Base-by-base conservation (phyloP, 805 yeast species). In the Cyberlindnera xylosilytica region DNA sequence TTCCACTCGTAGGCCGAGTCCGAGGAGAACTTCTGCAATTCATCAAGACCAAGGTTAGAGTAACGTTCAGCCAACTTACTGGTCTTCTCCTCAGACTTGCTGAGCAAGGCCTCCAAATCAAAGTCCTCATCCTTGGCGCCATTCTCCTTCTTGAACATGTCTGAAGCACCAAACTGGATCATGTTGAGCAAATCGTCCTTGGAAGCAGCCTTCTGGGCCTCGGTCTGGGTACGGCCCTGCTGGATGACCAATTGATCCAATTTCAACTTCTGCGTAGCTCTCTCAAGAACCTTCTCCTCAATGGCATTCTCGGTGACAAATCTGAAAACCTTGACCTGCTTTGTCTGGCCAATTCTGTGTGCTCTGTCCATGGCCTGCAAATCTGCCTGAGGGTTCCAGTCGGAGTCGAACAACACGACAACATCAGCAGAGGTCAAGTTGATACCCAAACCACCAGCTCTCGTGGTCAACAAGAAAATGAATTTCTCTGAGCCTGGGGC, bases 381-480 rank as follows among this genome's bases (percentile, higher is more conserved):
- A 70, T 85, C 95, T 4, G 91, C 93, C 58, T 85, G 95, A 1
- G 95, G 95, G 52, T 85, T 85, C 95, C 95, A 85, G 61, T 85
- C 95, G 3, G 89, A 81, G 63, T 85, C 95, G 58, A 70, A 85
- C 34, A 85, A 62, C 3, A 85, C 75, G 36, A 85, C 95, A 49
- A 81, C 70, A 61, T 85, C 90, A 1, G 93, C 93, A n/a, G 81
- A 68, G 4, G 93, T 85, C 56, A 85, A 71, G 58, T 85, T 85
- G 55, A 85, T 85, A 64, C 95, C 95, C 60, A 88, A 72, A 10
- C 96, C 96, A 64, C 97, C 93, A 34, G 95, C 95, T 70, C 95
- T 77, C 4, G 95, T 85, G 5, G 95, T 85, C 51, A 85, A 68
- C 47, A 85, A 63, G 52, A 85, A 85, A n/a, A 83, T 70, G 58